Evolutionary conservation across 805 yeast species (phyloP).

Genomic region (Metschnikowia baotianmanensis): DNA sequence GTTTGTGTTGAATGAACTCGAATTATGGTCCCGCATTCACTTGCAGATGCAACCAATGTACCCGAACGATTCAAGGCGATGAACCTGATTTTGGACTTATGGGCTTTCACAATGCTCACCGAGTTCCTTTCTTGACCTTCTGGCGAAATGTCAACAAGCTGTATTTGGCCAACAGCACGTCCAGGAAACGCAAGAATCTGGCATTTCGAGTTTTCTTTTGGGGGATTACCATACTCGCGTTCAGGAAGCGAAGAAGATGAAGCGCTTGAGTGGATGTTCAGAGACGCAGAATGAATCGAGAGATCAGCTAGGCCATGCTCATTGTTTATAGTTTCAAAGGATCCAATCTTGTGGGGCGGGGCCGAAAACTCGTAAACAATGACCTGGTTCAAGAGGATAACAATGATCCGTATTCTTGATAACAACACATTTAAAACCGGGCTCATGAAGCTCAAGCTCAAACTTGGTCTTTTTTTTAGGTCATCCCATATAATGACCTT

Average conservation of each 20-base stretch:
- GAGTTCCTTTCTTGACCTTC: conserved; percentile 60
- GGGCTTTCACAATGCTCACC: conserved; percentile 74
- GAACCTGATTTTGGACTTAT: conserved; percentile 61
- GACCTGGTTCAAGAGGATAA: conserved; percentile 64
- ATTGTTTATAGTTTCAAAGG: conserved; percentile 65
- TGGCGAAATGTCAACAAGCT: conserved; percentile 71
- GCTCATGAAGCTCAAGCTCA: conserved; percentile 70
- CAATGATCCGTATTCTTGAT: conserved; percentile 73
- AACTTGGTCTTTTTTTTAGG: conserved; percentile 67
- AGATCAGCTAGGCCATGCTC: conserved; percentile 63
- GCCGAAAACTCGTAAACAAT: conserved; percentile 78
- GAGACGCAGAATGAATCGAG: conserved; percentile 28
- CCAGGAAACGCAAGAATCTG: conserved; percentile 78
- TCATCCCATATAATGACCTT: conserved; percentile 93
- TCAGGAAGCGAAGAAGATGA: conserved; percentile 12
- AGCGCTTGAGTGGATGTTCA: conserved; percentile 7
- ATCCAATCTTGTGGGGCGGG: conserved; percentile 65
- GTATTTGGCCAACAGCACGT: conserved; percentile 71
- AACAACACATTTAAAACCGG: conserved; percentile 73
- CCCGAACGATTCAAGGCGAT: conserved; percentile 64
- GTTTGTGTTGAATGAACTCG: conserved; percentile 67
- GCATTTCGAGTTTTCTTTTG: conserved; percentile 25
- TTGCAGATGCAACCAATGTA: conserved; percentile 72
- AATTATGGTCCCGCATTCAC: conserved; percentile 78
- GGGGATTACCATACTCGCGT: conserved; percentile 2